Conservation (phyloP, 2,329 filamentous ascomycete species). For the Lasiodiplodia citricola region DNA sequence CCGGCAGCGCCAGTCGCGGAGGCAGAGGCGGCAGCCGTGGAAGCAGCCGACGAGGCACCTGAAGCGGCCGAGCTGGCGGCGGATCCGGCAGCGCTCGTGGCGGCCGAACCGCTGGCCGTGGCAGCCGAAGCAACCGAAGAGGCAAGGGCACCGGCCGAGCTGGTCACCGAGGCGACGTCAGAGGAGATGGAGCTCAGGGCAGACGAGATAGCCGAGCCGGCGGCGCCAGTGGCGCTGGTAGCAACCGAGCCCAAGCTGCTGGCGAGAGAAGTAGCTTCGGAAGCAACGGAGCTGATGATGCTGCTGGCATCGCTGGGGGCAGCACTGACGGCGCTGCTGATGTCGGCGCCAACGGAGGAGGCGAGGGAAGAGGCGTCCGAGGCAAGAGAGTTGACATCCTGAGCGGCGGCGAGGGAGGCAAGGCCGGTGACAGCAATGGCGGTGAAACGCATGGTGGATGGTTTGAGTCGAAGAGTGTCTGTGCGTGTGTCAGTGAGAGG, state of each 20-base stretch:
- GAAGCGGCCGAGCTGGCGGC: conserved; percentile 2
- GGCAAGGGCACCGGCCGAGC: not conserved
- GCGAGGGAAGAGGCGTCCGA: conserved; percentile 1
- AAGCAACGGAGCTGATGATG: not conserved
- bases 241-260: conserved; percentile 19
- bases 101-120: not conserved
- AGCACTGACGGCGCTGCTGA: conserved; percentile 1
- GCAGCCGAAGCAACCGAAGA: not conserved
- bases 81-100: not conserved
- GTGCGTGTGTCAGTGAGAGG: not conserved
- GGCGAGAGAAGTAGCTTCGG: not conserved
- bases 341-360: conserved; percentile 20
- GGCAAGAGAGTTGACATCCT: conserved; percentile 17
- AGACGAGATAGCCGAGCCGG: conserved; percentile 8
- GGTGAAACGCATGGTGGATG: conserved; percentile 25
- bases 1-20: conserved; percentile 6
- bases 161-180: not conserved
- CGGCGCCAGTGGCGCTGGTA: conserved; percentile 21
- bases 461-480: conserved; percentile 4
- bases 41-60: not conserved
- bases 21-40: conserved; percentile 6
- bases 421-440: conserved; percentile 19
- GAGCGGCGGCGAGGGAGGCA: conserved; percentile 18
- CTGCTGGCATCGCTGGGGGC: not conserved
- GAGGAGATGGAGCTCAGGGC: conserved; percentile 1